phyloP scores from a whole-genome alignment of 805 yeast genomes.

The Lipomyces mesembrius region DNA sequence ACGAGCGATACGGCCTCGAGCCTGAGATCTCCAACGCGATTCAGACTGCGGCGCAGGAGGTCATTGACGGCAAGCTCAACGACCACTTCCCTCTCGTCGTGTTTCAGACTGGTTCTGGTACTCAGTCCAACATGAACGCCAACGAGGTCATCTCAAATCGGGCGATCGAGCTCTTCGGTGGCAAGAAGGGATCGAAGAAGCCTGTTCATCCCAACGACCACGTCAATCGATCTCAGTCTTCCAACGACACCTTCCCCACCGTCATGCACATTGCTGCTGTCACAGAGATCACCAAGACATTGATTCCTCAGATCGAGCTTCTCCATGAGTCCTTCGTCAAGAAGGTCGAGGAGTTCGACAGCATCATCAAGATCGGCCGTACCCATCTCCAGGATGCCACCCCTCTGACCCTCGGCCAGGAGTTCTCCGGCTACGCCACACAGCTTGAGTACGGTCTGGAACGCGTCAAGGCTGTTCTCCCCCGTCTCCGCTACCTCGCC shows the following conservation, averaged over 20 bases:
- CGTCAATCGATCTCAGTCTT: slow-evolving; percentile 97
- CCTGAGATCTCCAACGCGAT: slow-evolving; percentile 83
- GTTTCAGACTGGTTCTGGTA: slow-evolving; percentile 98
- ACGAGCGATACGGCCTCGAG: slow-evolving; percentile 82
- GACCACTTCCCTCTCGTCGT: slow-evolving; percentile 98
- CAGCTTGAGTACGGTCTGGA: slow-evolving; percentile 89
- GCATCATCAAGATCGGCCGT: slow-evolving; percentile 97
- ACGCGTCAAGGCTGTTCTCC: slow-evolving; percentile 78
- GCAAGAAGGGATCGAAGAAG: slow-evolving; percentile 84
- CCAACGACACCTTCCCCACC: slow-evolving; percentile 98
- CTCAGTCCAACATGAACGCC: slow-evolving; percentile 98
- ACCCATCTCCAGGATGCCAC: slow-evolving; percentile 99
- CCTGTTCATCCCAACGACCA: slow-evolving; percentile 99
- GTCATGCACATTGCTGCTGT: slow-evolving; percentile 99
- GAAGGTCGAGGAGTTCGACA: slow-evolving; percentile 81
- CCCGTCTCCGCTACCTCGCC: slow-evolving; percentile 79
- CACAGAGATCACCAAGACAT: slow-evolving; percentile 72
- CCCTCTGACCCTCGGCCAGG: slow-evolving; percentile 97
- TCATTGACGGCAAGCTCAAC: slow-evolving; percentile 83
- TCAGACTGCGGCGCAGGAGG: slow-evolving; percentile 94
- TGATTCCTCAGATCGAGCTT: slow-evolving; percentile 78
- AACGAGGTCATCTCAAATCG: slow-evolving; percentile 98
- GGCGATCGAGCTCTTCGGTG: slow-evolving; percentile 95
- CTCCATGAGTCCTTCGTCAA: slow-evolving; percentile 77
- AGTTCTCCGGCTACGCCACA: slow-evolving; percentile 94